These are phyloP conservation scores for Schizochytrium sp. DNA, from an alignment of 108 stramenopile species.

Conservation along the genomic window DNA sequence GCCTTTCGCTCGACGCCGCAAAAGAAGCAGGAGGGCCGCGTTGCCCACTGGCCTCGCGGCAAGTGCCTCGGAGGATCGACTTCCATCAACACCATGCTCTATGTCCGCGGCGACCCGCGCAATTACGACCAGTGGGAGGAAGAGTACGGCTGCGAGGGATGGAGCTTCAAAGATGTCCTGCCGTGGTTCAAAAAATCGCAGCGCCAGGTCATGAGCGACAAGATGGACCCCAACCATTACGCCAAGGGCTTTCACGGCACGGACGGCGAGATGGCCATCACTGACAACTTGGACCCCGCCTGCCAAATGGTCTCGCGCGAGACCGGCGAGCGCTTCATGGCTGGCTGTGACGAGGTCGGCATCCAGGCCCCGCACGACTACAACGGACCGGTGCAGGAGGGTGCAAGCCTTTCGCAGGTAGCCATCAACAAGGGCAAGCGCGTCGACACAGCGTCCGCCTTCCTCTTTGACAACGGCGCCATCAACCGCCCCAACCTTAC, in stretches of 20 bases:
- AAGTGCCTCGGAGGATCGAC: conserved; percentile 40
- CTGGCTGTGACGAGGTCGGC: conserved; percentile 34
- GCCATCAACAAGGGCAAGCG: not conserved
- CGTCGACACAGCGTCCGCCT: not conserved
- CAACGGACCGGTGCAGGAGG: conserved; percentile 34
- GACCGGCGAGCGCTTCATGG: conserved; percentile 15
- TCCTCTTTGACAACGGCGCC: not conserved
- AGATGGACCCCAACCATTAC: not conserved
- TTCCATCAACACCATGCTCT: conserved; percentile 43
- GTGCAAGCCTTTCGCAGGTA: conserved; percentile 9
- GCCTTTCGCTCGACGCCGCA: not conserved
- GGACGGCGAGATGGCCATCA: conserved; percentile 25
- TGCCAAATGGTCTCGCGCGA: not conserved
- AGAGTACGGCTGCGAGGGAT: conserved; percentile 24
- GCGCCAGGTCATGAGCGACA: not conserved
- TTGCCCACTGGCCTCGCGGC: conserved; percentile 39
- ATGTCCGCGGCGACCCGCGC: conserved; percentile 36
- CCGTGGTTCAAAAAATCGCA: conserved; percentile 34
- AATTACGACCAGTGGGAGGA: conserved; percentile 46
- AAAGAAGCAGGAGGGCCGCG: conserved; percentile 9
- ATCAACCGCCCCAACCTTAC: not conserved
- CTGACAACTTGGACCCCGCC: conserved; percentile 15
- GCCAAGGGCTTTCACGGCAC: conserved; percentile 19
- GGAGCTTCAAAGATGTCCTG: conserved; percentile 32
- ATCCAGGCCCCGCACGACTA: conserved; percentile 29